phyloP scores from a whole-genome alignment of 345 rosid genomes.

The Aquilaria sinensis region DNA sequence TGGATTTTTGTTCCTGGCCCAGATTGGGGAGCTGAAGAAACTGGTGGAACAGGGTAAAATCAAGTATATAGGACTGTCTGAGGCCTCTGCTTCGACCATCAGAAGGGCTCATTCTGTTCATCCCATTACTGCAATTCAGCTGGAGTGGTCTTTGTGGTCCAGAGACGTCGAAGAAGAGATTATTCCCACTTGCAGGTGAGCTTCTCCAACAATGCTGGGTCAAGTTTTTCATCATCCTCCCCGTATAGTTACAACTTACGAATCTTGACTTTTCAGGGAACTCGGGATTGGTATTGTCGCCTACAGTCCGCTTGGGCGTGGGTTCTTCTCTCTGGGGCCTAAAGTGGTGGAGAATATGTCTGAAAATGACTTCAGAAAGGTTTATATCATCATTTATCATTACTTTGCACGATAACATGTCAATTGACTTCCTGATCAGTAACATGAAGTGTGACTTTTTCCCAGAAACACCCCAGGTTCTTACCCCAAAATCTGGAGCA shows the following conservation, averaged over 20 bases:
- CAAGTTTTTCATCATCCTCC: not conserved
- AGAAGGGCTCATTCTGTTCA: slow-evolving; percentile 82
- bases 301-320: slow-evolving; percentile 62
- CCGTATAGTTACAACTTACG: not conserved
- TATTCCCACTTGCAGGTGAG: slow-evolving; percentile 9
- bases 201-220: too few relatives aligned
- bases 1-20: not conserved
- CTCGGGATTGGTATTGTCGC: slow-evolving; percentile 75
- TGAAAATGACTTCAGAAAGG: slow-evolving; percentile 42
- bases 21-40: slow-evolving; percentile 54
- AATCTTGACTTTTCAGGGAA: slow-evolving; percentile 30
- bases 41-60: slow-evolving; percentile 72
- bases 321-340: slow-evolving; percentile 56
- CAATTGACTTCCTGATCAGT: not conserved
- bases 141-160: slow-evolving; percentile 81
- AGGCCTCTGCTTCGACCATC: slow-evolving; percentile 82
- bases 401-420: not conserved
- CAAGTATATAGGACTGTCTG: slow-evolving; percentile 61
- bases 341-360: slow-evolving; percentile 35
- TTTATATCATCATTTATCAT: slow-evolving; percentile 2
- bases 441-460: not conserved
- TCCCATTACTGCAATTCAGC: slow-evolving; percentile 59
- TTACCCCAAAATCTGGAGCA: slow-evolving; percentile 51
- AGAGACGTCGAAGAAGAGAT: slow-evolving; percentile 67
- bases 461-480: slow-evolving; percentile 54